These are phyloP conservation scores for Cyberlindnera suaveolens DNA, from an alignment of 805 yeast genomes.

Conservation along the genomic window DNA sequence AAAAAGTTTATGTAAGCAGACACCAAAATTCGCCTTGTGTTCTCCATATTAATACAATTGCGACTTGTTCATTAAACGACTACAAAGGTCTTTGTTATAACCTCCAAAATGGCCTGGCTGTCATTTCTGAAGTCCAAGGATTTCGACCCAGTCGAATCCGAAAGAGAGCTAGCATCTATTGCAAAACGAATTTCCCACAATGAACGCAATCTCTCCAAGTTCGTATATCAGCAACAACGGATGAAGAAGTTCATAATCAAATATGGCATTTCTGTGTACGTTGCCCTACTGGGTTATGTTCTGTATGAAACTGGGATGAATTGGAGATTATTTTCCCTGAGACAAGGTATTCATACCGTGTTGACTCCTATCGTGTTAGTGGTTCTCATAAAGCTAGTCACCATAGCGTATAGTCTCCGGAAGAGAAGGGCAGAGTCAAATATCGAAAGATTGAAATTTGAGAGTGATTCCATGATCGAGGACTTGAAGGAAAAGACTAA, in stretches of 20 bases:
- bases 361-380: slow-evolving; percentile 5
- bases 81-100: no score
- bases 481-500: slow-evolving; percentile 68
- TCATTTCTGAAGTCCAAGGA: slow-evolving; percentile 23
- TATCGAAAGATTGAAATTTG: slow-evolving; percentile 31
- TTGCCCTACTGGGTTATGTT: not conserved
- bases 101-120: slow-evolving; percentile 17
- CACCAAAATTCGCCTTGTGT: no score
- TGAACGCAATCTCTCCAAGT: slow-evolving; percentile 21
- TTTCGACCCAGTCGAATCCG: slow-evolving; percentile 39
- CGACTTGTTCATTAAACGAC: no score
- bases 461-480: slow-evolving; percentile 51
- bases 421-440: slow-evolving; percentile 5
- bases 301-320: not conserved
- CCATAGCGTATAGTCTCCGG: slow-evolving; percentile 3
- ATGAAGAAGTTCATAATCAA: slow-evolving; percentile 3
- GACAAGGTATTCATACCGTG: slow-evolving; percentile 1
- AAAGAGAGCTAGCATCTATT: slow-evolving; percentile 34
- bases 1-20: no score
- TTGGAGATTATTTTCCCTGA: not conserved
- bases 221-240: slow-evolving; percentile 3
- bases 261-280: slow-evolving; percentile 12
- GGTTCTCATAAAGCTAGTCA: not conserved
- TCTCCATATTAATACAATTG: no score
- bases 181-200: slow-evolving; percentile 29